These are phyloP conservation scores for Ganoderma lucidum DNA, from an alignment of 1,284 basidiomycete species.

Conservation along the genomic window DNA sequence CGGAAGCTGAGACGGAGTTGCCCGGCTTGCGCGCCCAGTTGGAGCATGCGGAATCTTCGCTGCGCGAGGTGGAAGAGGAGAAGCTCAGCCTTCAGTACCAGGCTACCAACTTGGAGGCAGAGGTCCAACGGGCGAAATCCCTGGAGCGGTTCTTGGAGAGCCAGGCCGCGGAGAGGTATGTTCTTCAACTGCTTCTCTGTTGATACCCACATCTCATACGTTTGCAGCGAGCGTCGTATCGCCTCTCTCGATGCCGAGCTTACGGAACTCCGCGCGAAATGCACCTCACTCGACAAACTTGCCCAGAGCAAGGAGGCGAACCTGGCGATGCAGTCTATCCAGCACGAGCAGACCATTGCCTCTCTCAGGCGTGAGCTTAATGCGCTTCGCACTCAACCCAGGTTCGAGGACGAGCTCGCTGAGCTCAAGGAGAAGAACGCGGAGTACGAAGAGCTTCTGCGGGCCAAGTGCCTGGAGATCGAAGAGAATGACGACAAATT, in stretches of 20 bases:
- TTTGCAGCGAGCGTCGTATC: constrained; percentile 56
- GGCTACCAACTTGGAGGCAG: constrained; percentile 65
- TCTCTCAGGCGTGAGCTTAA: constrained; percentile 64
- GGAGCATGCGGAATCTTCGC: constrained; percentile 35
- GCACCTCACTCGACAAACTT: constrained; percentile 62
- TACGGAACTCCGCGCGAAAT: constrained; percentile 51
- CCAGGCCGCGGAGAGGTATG: constrained; percentile 65
- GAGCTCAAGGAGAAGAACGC: constrained; percentile 73
- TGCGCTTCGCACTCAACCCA: constrained; percentile 58
- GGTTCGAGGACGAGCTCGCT: constrained; percentile 59
- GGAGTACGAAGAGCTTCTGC: constrained; percentile 76
- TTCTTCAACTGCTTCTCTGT: constrained; percentile 10
- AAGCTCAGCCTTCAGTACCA: constrained; percentile 58
- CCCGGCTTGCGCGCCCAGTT: constrained; percentile 39
- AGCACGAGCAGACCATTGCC: constrained; percentile 68
- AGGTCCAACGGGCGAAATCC: constrained; percentile 67
- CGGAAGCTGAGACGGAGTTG: constrained; percentile 41
- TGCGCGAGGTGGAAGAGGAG: constrained; percentile 53
- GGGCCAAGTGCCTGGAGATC: constrained; percentile 76
- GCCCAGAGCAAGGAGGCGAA: constrained; percentile 69
- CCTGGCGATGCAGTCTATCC: constrained; percentile 64
- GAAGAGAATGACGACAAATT: constrained; percentile 83
- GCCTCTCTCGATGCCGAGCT: constrained; percentile 55
- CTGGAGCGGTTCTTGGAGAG: constrained; percentile 66
- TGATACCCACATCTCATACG: constrained; percentile 17